Base-by-base conservation (phyloP, 257 asterid genomes). In the Cruciata laevipes region DNA sequence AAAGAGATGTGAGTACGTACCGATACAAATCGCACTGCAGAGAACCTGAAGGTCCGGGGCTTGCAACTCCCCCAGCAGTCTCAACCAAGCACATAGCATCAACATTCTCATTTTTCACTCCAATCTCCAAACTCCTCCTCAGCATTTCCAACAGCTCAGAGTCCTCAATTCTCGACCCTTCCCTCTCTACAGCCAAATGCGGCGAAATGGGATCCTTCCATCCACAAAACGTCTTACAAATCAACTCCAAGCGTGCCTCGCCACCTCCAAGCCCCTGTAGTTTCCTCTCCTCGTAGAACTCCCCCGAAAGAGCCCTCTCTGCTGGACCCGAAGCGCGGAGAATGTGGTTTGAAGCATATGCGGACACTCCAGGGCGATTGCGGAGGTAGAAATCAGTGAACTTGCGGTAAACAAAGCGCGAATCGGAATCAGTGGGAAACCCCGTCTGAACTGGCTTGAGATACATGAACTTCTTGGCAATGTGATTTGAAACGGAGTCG, bases 1-100 rank as follows among this genome's bases (percentile, higher is more conserved):
- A 16, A 47, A 47, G 3, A 14, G 2, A 47, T 16, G 21, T 47
- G 55, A 7, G 55, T 63, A 69, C 89, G 18, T 60, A 93, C 96
- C 97, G 80, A 59, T 85, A 94, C 42, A 94, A 75, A 78, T 94
- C 99, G 23, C 97, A 94, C 67, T 94, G 97, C 63, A 90, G 97
- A 55, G 96, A 70, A 58, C 96, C 96, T 10, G 97, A 85, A 7
- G 97, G 97, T 17, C 96, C 97, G 5, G 99, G 99, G 78, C 99
- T 94, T 61, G 97, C 96, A 67, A 90, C 97, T 4, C 99, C 99
- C 62, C 99, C 99, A 56, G 99, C 96, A 76, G 96, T 94, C 82
- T 94, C 99, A 65, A 90, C 79, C 74, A 90, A 84, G 75, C 88
- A 85, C 86, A 90, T 74, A 49, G 74, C 86, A 52, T 80, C 81